Evolutionary conservation across 352 stramenopile species (phyloP).

Genomic region (Phytophthora pseudosyringae): DNA sequence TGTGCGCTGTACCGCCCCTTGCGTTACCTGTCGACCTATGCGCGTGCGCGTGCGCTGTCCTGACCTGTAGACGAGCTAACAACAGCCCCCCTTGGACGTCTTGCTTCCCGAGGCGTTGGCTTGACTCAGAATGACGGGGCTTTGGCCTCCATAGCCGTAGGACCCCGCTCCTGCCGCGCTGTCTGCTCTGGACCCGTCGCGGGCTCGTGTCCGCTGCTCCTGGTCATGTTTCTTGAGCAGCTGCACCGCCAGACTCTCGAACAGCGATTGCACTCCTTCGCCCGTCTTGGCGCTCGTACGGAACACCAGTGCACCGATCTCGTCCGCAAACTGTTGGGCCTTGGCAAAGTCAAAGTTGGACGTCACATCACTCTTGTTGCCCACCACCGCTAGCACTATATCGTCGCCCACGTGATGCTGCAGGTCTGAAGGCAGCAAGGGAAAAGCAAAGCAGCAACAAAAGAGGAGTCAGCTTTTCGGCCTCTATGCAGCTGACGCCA

Average conservation of each 20-base stretch:
- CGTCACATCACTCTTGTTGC: conserved; percentile 83
- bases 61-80: conserved; percentile 32
- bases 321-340: conserved; percentile 74
- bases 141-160: conserved; percentile 43
- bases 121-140: conserved; percentile 43
- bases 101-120: conserved; percentile 29
- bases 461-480: background rate
- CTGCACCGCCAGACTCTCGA: conserved; percentile 73
- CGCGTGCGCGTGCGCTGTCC: conserved; percentile 1
- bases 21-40: conserved; percentile 16
- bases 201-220: conserved; percentile 53
- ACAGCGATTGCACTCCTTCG: conserved; percentile 76
- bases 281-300: conserved; percentile 84
- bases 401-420: conserved; percentile 81
- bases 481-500: background rate
- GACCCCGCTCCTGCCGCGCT: conserved; percentile 30
- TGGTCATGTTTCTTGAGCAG: conserved; percentile 83
- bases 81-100: conserved; percentile 43
- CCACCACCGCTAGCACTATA: conserved; percentile 84
- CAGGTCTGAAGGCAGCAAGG: conserved; percentile 50
- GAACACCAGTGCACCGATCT: conserved; percentile 87
- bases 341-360: conserved; percentile 72
- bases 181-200: conserved; percentile 50
- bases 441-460: background rate
- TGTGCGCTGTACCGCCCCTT: too few relatives aligned